Evolutionary conservation across 306 rosid genomes (phyloP).

Genomic region (Acacia acuminata): DNA sequence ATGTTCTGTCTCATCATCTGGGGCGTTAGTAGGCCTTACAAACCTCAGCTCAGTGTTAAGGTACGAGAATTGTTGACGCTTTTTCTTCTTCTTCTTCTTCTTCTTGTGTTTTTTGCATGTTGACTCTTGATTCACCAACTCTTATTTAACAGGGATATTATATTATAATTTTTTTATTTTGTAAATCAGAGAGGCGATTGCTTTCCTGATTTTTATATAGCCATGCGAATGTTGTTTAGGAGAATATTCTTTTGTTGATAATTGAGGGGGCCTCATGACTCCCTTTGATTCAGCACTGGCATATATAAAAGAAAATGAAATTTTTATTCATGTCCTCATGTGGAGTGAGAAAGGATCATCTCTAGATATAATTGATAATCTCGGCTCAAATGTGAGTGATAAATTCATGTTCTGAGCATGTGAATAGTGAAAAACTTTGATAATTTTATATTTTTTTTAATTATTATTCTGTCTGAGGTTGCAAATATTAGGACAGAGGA

Average conservation of each 20-base stretch:
- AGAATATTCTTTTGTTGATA: not conserved
- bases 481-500: not conserved
- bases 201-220: not conserved
- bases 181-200: not conserved
- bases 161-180: not conserved
- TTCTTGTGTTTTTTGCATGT: too few species aligned
- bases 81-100: not conserved
- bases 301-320: not conserved
- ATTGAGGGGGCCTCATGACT: not conserved
- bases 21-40: slow-evolving; percentile 72
- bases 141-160: not conserved
- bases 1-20: slow-evolving; percentile 76
- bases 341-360: not conserved
- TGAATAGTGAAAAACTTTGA: slow-evolving; percentile 3
- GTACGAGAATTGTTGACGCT: slow-evolving; percentile 33
- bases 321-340: slow-evolving; percentile 17
- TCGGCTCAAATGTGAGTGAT: not conserved
- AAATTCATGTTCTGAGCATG: slow-evolving; percentile 10
- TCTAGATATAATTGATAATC: not conserved
- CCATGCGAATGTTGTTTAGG: not conserved
- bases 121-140: not conserved
- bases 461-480: not conserved
- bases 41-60: slow-evolving; percentile 58
- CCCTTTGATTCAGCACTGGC: slow-evolving; percentile 8
- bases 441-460: not conserved